Base-by-base conservation (phyloP, 805 yeast species). In the Candida bentonensis region DNA sequence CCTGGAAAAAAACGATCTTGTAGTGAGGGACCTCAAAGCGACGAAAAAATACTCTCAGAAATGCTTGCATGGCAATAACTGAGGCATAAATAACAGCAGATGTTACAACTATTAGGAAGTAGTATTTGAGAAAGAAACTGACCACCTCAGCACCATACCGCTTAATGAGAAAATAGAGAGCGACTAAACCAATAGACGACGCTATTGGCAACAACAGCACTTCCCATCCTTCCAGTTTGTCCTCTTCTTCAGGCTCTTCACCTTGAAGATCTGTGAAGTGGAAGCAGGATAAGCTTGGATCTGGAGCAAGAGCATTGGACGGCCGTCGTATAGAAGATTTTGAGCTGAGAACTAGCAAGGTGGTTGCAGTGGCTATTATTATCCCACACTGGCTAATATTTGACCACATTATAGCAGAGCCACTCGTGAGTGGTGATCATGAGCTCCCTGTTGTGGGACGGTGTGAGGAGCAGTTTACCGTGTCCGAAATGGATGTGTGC, bases 171-270 rank as follows among this genome's bases (percentile, higher is more conserved):
- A 60, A 63, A 51, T 71, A 67, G 30, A 74, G 44, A 0, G 64
- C 62, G 23, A 60, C 46, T 34, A 76, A 57, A n/a, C 51, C 53
- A 17, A 49, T 43, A 4, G 70, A 69, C 3, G 73, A 71, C 4
- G 66, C 13, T 3, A 76, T 45, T 0, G 82, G 81, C 54, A 73
- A 51, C 2, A 58, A 15, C 3, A 66, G 33, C 0, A 71, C 78
- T 40, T 56, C 62, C 42, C 52, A 57, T 20, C 54, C 61, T 17
- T 45, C 49, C 4, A 57, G 47, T 41, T 49, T 17, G 36, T 44
- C 44, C 28, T 34, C 23, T 42, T 33, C 40, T 33, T 43, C 15
- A 40, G 25, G 3, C 39, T 34, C 30, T 41, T 46, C 44, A 21
- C 36, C 36, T 13, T 30, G 13, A 21, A 53, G 39, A 45, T 57